Percentiles rank a stretch among this genome's conserved stretches.
phyloP scores from a whole-genome alignment of 345 rosid species.

The Eucalyptus virginea region DNA sequence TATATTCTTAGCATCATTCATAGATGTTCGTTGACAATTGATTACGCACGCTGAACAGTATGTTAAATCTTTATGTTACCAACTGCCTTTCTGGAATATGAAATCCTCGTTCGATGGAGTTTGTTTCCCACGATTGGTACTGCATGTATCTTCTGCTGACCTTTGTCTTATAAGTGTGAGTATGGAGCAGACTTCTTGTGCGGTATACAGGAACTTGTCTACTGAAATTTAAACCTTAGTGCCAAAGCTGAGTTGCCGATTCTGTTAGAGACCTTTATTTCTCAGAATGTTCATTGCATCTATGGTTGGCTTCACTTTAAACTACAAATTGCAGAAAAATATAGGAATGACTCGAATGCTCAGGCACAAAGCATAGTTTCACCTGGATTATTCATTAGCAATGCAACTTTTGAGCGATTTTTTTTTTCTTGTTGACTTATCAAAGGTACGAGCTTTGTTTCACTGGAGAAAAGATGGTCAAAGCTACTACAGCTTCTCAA shows the following conservation, averaged over 20 bases:
- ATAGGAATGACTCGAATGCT: not conserved
- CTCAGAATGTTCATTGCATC: not conserved
- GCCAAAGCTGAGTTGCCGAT: not conserved
- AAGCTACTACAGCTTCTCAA: conserved; percentile 36
- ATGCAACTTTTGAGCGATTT: not conserved
- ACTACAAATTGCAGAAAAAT: not conserved
- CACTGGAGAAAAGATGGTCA: conserved; percentile 75
- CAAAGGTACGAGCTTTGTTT: conserved; percentile 88
- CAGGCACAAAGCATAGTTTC: not conserved
- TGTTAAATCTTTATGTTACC: too few species aligned
- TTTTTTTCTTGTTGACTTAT: not conserved
- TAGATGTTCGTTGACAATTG: too few species aligned
- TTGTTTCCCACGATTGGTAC: too few species aligned
- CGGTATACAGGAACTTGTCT: not conserved
- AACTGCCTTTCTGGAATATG: too few species aligned
- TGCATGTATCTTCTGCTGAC: not conserved
- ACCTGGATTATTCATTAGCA: not conserved
- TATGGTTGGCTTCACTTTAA: not conserved
- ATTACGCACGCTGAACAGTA: too few species aligned
- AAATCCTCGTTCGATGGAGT: too few species aligned
- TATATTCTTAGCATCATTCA: too few species aligned
- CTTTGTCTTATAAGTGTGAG: not conserved
- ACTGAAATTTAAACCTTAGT: not conserved
- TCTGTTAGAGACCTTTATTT: not conserved
- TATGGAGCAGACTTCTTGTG: not conserved